Conservation (phyloP, 768 basidiomycete genomes). For the Suillus plorans region DNA sequence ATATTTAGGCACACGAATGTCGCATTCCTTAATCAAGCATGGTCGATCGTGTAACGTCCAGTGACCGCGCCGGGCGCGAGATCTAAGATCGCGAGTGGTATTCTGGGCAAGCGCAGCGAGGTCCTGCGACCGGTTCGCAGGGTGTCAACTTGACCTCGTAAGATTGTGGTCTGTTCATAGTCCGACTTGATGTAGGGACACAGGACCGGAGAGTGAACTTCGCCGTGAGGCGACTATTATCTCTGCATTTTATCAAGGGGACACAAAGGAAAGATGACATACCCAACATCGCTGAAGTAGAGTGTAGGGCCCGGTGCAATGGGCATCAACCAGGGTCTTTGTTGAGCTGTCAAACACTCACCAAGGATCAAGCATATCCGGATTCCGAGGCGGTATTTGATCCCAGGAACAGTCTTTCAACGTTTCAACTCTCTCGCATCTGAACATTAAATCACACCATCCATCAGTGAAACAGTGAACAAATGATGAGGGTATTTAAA, state of each 20-base stretch:
- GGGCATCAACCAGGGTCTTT: background rate
- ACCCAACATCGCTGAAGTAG: constrained; percentile 1
- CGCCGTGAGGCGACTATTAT: background rate
- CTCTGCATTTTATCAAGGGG: background rate
- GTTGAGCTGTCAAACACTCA: no score
- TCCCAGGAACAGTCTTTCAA: no score
- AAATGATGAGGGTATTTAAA: no score
- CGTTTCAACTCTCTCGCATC: no score
- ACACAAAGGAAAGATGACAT: background rate
- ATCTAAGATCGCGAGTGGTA: background rate
- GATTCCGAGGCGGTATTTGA: no score
- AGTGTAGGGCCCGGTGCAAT: background rate
- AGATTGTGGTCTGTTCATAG: background rate
- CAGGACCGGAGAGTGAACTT: constrained; percentile 1
- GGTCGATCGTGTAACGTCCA: background rate
- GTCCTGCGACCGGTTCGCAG: background rate
- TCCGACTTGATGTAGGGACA: constrained; percentile 2
- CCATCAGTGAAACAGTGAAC: no score
- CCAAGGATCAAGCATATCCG: no score
- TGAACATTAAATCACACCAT: no score
- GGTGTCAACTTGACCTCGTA: background rate
- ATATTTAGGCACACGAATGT: background rate
- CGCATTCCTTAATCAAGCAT: background rate
- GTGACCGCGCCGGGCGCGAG: background rate
- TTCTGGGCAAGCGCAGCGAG: background rate